These are phyloP conservation scores for Cryptosporidium felis DNA, from an alignment of 169 alveolate species.

Conservation along the genomic window DNA sequence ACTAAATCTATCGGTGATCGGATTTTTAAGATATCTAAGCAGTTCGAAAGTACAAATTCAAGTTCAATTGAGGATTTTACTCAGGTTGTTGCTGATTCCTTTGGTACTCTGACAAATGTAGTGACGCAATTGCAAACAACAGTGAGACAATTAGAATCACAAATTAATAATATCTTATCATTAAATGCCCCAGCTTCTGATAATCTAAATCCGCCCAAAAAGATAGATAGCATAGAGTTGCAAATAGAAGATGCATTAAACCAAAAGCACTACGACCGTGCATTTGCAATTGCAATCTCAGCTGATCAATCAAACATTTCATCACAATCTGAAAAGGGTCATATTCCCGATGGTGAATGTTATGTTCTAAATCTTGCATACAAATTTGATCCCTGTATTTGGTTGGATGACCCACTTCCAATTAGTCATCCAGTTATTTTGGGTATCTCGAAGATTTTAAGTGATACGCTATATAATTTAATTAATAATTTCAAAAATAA, in stretches of 20 bases:
- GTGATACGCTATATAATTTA: conserved; percentile 11
- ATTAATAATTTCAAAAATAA: background rate
- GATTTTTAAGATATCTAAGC: background rate
- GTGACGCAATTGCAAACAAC: conserved; percentile 26
- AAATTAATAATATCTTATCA: background rate
- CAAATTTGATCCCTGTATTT: conserved; percentile 42
- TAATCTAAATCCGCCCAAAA: background rate
- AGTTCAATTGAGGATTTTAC: conserved; percentile 26
- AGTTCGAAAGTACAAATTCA: background rate
- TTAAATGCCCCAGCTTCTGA: too few species aligned
- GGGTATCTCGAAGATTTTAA: conserved; percentile 13
- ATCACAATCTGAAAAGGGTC: conserved; percentile 1
- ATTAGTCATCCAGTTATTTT: conserved; percentile 38
- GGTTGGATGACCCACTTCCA: conserved; percentile 53
- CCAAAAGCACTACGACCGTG: conserved; percentile 49
- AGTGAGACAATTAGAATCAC: conserved; percentile 5
- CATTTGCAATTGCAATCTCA: conserved; percentile 60
- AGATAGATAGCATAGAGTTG: background rate
- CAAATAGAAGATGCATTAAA: conserved; percentile 46
- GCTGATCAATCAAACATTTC: conserved; percentile 30
- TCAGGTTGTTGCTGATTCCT: conserved; percentile 49
- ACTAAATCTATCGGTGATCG: background rate
- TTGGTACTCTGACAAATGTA: conserved; percentile 26
- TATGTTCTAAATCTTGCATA: conserved; percentile 33
- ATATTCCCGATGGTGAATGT: conserved; percentile 12